Evolutionary conservation across 805 yeast species (phyloP), one percentile per base, ranked within the genome.

Genomic region (Groenewaldozyma tartarivorans): DNA sequence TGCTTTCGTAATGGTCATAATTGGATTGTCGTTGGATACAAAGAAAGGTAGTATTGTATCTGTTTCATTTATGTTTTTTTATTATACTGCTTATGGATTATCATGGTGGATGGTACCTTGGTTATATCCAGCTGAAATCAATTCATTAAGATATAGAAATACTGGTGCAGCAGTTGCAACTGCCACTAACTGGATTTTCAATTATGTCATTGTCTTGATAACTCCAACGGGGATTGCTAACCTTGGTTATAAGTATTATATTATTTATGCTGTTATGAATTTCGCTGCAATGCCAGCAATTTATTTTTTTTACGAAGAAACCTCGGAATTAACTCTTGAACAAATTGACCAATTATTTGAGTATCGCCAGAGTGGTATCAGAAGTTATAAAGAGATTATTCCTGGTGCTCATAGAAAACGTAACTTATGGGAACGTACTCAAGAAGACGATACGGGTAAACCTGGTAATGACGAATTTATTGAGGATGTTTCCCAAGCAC

Each of bases 11-110:
- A 51, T 21, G 45, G 48, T 13, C 58, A 43, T n/a, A 38, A 49
- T 53, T 35, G 64, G 61, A 15, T n/a, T n/a, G n/a, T 45, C 46
- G 48, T 41, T 39, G 15, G 47, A 44, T 11, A 58, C 62, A 40
- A 62, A n/a, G n/a, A n/a, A n/a, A n/a, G 40, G 55, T 20, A 58
- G 58, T 18, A 45, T 49, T 33, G 57, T 50, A 19, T 94, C 86
- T 26, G 95, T 85, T 1, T 56, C 73, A 1, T 75, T 81, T 51
- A 92, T 87, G 20, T 72, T 87, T 39, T 62, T 84, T 13, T 50
- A 38, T 37, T 39, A 41, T 36, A 47, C 56, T 19, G 50, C 56
- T 48, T 39, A 54, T 22, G 62, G 49, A 29, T 49, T 52, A 30
- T 51, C 56, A 4, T 57, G 55, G 56, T 39, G 49, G 5, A 49